Percentiles rank a stretch among this genome's conserved stretches.
phyloP scores from a whole-genome alignment of 2,329 filamentous ascomycete genomes.

The Diaporthe nobilis region DNA sequence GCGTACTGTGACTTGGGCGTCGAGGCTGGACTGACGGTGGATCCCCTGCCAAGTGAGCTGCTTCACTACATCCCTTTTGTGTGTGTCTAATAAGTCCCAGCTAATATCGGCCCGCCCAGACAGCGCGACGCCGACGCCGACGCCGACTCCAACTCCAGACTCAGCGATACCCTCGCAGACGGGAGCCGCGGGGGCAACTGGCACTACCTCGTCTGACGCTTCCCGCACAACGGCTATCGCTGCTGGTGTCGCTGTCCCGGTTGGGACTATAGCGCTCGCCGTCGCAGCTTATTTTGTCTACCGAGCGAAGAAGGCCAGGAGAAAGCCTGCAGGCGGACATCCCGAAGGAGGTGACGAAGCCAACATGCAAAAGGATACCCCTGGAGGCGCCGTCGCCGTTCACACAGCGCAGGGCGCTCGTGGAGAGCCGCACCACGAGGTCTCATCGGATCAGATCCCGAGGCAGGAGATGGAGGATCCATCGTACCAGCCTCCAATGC shows the following conservation, averaged over 20 bases:
- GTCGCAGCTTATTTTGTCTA: neutral
- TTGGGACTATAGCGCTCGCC: neutral
- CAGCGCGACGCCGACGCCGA: neutral
- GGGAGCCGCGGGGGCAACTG: neutral
- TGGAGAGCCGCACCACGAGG: neutral
- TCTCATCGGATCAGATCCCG: neutral
- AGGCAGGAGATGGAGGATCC: neutral
- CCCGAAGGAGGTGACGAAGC: neutral
- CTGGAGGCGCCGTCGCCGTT: neutral
- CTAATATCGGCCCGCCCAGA: neutral
- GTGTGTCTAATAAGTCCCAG: no score
- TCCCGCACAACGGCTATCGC: neutral
- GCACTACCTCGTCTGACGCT: neutral
- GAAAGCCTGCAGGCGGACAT: no score
- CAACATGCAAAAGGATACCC: neutral
- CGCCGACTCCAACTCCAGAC: neutral
- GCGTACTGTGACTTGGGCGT: conserved; percentile 7
- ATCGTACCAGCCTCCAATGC: neutral
- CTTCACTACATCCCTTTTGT: no score
- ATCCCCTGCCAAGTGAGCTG: neutral
- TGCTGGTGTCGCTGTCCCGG: neutral
- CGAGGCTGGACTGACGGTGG: neutral
- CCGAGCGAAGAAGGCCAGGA: neutral
- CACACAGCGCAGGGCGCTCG: neutral
- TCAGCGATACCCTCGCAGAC: neutral